A percentile compares a stretch with the other conserved stretches of the same genome.
Conservation (phyloP, 1,139 yeast genomes). For the Yamadazyma taylorii region DNA sequence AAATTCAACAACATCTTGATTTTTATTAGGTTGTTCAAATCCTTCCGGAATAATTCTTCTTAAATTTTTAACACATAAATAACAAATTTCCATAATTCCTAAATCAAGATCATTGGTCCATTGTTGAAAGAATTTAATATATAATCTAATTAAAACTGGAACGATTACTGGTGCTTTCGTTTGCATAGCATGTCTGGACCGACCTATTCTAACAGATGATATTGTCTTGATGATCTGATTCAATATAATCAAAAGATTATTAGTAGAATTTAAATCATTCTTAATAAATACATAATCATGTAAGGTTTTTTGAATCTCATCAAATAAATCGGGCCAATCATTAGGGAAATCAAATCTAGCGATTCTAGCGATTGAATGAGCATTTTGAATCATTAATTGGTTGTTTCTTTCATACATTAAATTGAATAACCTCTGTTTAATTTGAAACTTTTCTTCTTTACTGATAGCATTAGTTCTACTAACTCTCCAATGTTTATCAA, state of each 20-base stretch:
- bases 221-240: constrained; percentile 78
- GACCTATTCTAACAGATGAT: constrained; percentile 77
- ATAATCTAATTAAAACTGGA: constrained; percentile 58
- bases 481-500: constrained; percentile 81
- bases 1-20: constrained; percentile 59
- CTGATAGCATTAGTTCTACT: constrained; percentile 57
- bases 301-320: constrained; percentile 45
- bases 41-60: constrained; percentile 79
- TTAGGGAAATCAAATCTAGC: constrained; percentile 82
- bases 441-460: constrained; percentile 67
- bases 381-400: constrained; percentile 77
- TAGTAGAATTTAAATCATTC: constrained; percentile 51
- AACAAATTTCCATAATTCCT: constrained; percentile 66
- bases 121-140: constrained; percentile 55
- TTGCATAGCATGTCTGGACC: constrained; percentile 78
- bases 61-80: constrained; percentile 70
- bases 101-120: constrained; percentile 56
- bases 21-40: constrained; percentile 64
- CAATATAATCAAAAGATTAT: constrained; percentile 63
- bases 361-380: constrained; percentile 76
- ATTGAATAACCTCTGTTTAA: constrained; percentile 59
- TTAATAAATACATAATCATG: constrained; percentile 47
- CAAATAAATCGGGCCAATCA: constrained; percentile 82
- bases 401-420: constrained; percentile 68
- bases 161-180: constrained; percentile 63